Percentiles rank a stretch among this genome's conserved stretches.
These are phyloP conservation scores for Fusarium begoniae DNA, from an alignment of 2,329 filamentous ascomycete genomes.

Conservation along the genomic window DNA sequence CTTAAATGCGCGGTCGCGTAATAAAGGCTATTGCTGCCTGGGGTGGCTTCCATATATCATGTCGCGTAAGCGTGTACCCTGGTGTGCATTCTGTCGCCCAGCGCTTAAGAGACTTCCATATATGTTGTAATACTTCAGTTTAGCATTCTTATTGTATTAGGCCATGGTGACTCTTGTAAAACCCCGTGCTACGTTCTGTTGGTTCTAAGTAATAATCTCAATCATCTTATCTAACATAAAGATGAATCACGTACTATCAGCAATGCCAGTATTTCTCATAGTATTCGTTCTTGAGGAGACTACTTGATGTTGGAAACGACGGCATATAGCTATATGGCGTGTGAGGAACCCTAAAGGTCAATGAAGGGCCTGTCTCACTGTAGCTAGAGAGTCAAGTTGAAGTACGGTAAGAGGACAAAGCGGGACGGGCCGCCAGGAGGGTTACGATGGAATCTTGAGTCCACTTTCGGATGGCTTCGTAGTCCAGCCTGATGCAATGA, in stretches of 20 bases:
- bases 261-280: no score
- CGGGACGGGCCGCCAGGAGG: conserved; percentile 3
- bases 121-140: background rate
- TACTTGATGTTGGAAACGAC: background rate
- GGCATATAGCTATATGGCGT: background rate
- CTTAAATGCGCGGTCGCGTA: background rate
- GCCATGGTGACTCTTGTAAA: background rate
- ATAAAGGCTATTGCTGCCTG: background rate
- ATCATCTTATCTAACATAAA: no score
- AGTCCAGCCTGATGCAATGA: background rate
- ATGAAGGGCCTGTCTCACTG: no score
- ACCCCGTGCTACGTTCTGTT: no score
- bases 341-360: background rate
- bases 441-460: background rate
- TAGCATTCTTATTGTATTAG: no score
- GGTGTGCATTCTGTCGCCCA: no score
- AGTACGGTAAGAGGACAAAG: no score
- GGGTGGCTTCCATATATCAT: background rate
- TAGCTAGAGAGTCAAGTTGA: no score
- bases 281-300: background rate
- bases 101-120: background rate
- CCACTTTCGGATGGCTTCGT: background rate
- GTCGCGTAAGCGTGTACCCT: background rate
- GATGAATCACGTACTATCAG: background rate
- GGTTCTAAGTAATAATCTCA: rapidly evolving